These are phyloP conservation scores for Tulasnella sp. DNA, from an alignment of 768 basidiomycete genomes.

Conservation along the genomic window DNA sequence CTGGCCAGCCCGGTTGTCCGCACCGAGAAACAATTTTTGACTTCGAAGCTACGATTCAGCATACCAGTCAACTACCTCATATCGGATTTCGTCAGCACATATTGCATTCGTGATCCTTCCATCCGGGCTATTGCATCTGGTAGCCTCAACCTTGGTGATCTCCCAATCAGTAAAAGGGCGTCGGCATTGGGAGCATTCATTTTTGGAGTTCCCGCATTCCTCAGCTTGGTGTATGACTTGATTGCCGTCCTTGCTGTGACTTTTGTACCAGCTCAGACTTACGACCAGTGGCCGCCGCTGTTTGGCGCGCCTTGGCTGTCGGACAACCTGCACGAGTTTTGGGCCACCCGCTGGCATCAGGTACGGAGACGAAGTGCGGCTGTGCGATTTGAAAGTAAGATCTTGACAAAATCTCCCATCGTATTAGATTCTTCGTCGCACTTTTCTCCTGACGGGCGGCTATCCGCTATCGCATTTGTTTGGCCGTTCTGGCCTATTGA, in stretches of 20 bases:
- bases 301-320: slow-evolving; percentile 25
- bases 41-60: slow-evolving; percentile 13
- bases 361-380: background rate
- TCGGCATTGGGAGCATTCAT: background rate
- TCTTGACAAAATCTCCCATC: background rate
- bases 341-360: slow-evolving; percentile 31
- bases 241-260: slow-evolving; percentile 8
- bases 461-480: slow-evolving; percentile 19
- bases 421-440: slow-evolving; percentile 26
- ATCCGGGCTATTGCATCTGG: background rate
- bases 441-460: slow-evolving; percentile 28
- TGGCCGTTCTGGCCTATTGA: background rate
- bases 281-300: slow-evolving; percentile 27
- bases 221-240: slow-evolving; percentile 25
- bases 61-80: slow-evolving; percentile 20
- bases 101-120: background rate
- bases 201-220: background rate
- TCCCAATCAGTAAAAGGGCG: background rate
- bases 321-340: slow-evolving; percentile 27
- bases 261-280: background rate
- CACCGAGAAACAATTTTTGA: background rate
- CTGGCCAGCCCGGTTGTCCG: background rate
- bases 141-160: background rate
- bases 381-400: background rate
- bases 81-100: slow-evolving; percentile 16